Evolutionary conservation across 768 basidiomycete species (phyloP), one percentile per base, ranked within the genome.

Genomic region (Calocybe gangraenosa): DNA sequence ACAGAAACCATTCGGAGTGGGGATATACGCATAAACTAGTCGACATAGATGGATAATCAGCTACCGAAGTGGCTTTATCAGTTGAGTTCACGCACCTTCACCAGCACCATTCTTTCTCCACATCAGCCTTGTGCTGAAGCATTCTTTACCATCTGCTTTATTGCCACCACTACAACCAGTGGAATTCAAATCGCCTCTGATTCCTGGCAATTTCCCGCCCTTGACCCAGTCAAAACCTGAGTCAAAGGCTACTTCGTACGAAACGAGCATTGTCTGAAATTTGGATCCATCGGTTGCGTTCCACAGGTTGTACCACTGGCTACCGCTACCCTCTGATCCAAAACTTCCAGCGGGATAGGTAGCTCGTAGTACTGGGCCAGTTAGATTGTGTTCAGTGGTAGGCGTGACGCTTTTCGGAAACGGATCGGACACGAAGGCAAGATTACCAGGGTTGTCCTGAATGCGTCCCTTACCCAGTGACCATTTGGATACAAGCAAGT

Each of bases 21-120:
- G 83, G 37, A 91, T 78, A 58, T 94, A 92, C 8, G 85, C 84
- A 62, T 92, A 92, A 7, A 85, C 89, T 91, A 28, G 6, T 11
- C 11, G n/a, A n/a, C 11, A 6, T 34, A 13, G 37, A 32, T 18
- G 6, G 11, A 22, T 37, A 18, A 33, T 9, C 18, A 49, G 23
- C 22, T 3, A 11, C 14, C 19, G 33, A 33, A 15, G 14, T 13
- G 11, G 19, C 28, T 35, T 2, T 10, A 20, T 32, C n/a, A 40
- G 25, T 36, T 7, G 22, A 19, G 31, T 21, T 14, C 36, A 60
- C 75, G 15, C 51, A 87, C 88, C 79, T 76, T 92, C 88, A 20
- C 84, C 87, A 7, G 58, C 65, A 0, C 80, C 87, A 37, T 65
- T 54, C 31, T 65, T 64, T 56, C 88, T 70, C 86, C 87, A 91